These are phyloP conservation scores for Trematosphaeria pertusa DNA, from an alignment of 2,329 filamentous ascomycete species.

Conservation along the genomic window DNA sequence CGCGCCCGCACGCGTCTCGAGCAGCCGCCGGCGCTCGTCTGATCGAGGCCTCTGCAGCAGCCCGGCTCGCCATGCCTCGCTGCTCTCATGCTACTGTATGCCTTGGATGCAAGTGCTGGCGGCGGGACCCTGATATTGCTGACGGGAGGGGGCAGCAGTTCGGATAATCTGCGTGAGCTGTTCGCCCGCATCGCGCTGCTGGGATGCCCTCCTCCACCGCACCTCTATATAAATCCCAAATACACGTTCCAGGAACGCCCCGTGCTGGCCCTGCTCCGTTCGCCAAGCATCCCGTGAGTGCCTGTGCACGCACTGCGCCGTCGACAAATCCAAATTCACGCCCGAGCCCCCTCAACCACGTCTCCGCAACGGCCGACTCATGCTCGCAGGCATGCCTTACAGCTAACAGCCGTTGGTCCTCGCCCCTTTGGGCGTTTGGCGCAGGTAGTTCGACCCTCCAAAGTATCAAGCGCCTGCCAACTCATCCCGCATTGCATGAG, in stretches of 20 bases:
- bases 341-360: slow-evolving; percentile 30
- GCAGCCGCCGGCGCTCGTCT: slow-evolving; percentile 17
- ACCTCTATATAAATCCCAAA: slow-evolving; percentile 8
- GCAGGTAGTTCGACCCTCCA: slow-evolving; percentile 44
- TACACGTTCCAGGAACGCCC: slow-evolving; percentile 11
- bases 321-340: slow-evolving; percentile 31
- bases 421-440: slow-evolving; percentile 39
- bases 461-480: slow-evolving; percentile 48
- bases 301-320: too few species aligned
- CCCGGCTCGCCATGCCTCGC: slow-evolving; percentile 14
- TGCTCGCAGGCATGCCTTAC: slow-evolving; percentile 39
- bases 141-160: slow-evolving; percentile 18
- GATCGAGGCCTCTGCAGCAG: slow-evolving; percentile 28
- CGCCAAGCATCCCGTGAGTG: slow-evolving; percentile 32
- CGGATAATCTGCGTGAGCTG: slow-evolving; percentile 27
- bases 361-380: slow-evolving; percentile 43
- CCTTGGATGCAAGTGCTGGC: slow-evolving; percentile 4
- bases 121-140: slow-evolving; percentile 23
- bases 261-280: slow-evolving; percentile 27
- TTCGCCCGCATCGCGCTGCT: slow-evolving; percentile 14
- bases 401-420: slow-evolving; percentile 48
- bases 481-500: slow-evolving; percentile 47
- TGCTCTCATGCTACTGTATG: too few species aligned
- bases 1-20: slow-evolving; percentile 22
- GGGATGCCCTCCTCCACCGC: slow-evolving; percentile 9